A percentile compares a stretch with the other conserved stretches of the same genome.
phyloP scores from a whole-genome alignment of 1,139 yeast species.

The Suhomyces choctaworum region DNA sequence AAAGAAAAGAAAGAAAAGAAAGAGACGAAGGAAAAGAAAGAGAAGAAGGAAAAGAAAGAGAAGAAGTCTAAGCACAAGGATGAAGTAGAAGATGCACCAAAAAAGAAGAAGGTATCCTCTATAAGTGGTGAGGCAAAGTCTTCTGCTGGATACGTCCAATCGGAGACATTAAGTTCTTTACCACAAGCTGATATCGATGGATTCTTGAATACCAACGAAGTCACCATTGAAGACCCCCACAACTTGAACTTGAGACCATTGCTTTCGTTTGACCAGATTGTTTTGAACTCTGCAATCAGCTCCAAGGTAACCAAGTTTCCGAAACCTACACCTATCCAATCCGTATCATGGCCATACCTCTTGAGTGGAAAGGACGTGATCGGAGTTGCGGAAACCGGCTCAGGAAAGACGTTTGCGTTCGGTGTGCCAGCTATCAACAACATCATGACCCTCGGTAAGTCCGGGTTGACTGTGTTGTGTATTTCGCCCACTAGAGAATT shows the following conservation, averaged over 20 bases:
- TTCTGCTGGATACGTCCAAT: conserved; percentile 30
- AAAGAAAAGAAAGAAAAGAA: conserved; percentile 44
- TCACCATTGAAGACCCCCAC: conserved; percentile 72
- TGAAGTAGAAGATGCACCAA: conserved; percentile 17
- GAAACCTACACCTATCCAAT: conserved; percentile 94
- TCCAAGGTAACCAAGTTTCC: conserved; percentile 67
- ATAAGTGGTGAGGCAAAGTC: conserved; percentile 16
- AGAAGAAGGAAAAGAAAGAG: conserved; percentile 22
- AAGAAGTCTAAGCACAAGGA: conserved; percentile 13
- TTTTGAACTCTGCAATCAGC: conserved; percentile 56
- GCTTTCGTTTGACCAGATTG: conserved; percentile 63
- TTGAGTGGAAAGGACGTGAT: conserved; percentile 81
- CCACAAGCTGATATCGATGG: conserved; percentile 59
- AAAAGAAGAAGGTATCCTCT: conserved; percentile 12
- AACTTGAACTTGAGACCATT: conserved; percentile 61
- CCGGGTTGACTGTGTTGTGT: conserved; percentile 72
- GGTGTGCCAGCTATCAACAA: conserved; percentile 95
- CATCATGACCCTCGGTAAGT: conserved; percentile 44
- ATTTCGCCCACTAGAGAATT: conserved; percentile 97
- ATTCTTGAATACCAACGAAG: conserved; percentile 72
- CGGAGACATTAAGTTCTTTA: conserved; percentile 28
- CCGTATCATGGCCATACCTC: conserved; percentile 95
- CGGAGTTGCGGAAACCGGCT: conserved; percentile 98
- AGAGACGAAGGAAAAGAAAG: conserved; percentile 38
- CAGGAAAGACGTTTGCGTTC: conserved; percentile 96